A percentile compares a stretch with the other conserved stretches of the same genome.
Evolutionary conservation across 2,329 filamentous ascomycete genomes (phyloP).

Genomic region (Botryotinia narcissicola): DNA sequence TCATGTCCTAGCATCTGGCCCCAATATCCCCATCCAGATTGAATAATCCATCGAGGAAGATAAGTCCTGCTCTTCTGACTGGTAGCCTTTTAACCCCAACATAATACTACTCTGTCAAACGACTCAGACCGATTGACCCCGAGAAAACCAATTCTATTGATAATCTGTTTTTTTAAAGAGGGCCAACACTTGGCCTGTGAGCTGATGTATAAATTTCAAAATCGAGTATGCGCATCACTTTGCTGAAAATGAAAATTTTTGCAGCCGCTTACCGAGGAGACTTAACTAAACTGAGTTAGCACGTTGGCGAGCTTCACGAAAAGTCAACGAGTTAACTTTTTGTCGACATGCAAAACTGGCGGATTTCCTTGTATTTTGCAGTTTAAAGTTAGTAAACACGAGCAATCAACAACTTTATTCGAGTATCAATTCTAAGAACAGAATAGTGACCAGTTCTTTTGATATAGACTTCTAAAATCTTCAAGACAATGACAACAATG

Average conservation of each 20-base stretch:
- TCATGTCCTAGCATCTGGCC: not conserved
- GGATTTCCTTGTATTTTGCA: not conserved
- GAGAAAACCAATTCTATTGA: not conserved
- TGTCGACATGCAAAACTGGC: not conserved
- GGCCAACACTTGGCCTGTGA: not conserved
- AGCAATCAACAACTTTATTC: too few species aligned
- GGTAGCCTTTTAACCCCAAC: not conserved
- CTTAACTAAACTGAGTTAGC: not conserved
- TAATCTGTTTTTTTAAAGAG: not conserved
- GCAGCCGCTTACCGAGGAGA: not conserved
- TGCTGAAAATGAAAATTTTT: not conserved
- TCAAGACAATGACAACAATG: too few species aligned
- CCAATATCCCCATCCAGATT: not conserved
- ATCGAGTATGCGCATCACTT: not conserved
- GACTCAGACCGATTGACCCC: not conserved
- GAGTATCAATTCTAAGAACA: not conserved
- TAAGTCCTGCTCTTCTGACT: slow-evolving; percentile 7
- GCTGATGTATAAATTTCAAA: slow-evolving; percentile 1
- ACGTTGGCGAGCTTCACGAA: not conserved
- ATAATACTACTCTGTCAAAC: slow-evolving; percentile 13
- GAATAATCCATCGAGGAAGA: not conserved
- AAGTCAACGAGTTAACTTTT: not conserved
- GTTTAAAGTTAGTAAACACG: not conserved
- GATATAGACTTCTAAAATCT: not conserved
- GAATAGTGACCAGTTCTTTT: not conserved